Evolutionary conservation across 140 eudicot genomes (phyloP).

Genomic region (Flaveria floridana): DNA sequence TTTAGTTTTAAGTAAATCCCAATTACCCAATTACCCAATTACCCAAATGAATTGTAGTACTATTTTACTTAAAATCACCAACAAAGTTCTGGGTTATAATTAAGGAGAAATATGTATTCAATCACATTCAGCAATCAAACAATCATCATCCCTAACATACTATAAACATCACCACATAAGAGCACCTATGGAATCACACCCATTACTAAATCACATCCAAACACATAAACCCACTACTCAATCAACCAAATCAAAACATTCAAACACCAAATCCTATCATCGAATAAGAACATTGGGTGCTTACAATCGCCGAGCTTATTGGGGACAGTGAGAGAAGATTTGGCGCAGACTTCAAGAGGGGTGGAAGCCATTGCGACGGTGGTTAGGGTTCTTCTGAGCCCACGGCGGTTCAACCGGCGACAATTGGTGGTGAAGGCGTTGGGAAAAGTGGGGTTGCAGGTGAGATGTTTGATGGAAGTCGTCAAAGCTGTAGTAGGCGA

Average conservation of each 20-base stretch:
- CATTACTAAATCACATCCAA: not conserved
- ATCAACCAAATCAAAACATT: not conserved
- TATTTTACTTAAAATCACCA: too few species aligned
- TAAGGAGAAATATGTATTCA: not conserved
- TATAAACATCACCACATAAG: not conserved
- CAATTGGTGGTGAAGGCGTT: constrained; percentile 22
- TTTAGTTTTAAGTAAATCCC: not conserved
- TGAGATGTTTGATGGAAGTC: constrained; percentile 55
- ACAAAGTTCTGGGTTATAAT: not conserved
- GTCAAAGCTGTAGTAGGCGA: constrained; percentile 47
- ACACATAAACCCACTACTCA: not conserved
- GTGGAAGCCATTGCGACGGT: constrained; percentile 40
- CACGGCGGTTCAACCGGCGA: constrained; percentile 18
- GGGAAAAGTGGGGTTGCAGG: constrained; percentile 36
- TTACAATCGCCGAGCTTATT: constrained; percentile 90
- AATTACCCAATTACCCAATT: not conserved
- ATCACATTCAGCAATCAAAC: not conserved
- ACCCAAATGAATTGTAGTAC: too few species aligned
- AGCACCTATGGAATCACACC: not conserved
- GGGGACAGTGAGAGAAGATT: constrained; percentile 65
- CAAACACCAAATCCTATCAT: not conserved
- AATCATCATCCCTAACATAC: not conserved
- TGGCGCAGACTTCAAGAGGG: constrained; percentile 78
- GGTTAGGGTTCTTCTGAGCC: constrained; percentile 32
- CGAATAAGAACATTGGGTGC: not conserved